Percentiles rank a stretch among this genome's conserved stretches.
These are phyloP conservation scores for Parastagonospora avenae DNA, from an alignment of 2,329 filamentous ascomycete genomes.

Conservation along the genomic window DNA sequence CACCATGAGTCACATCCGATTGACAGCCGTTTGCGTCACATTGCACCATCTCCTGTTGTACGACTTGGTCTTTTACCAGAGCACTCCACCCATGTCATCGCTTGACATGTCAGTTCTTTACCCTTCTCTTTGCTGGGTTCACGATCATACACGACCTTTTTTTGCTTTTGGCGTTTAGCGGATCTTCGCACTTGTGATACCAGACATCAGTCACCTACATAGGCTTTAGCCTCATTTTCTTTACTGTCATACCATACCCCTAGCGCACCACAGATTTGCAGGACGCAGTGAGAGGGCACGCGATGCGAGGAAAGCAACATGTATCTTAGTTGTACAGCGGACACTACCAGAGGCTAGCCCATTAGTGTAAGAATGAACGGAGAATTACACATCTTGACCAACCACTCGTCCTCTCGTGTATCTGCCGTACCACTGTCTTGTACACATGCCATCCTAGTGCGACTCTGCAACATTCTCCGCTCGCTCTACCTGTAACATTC, in stretches of 20 bases:
- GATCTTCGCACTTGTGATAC: constrained; percentile 41
- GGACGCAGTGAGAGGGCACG: constrained; percentile 2
- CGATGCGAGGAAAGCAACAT: constrained; percentile 8
- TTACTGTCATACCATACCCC: constrained; percentile 12
- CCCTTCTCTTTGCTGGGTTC: constrained; percentile 31
- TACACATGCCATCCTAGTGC: neutral
- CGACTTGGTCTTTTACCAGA: constrained; percentile 7
- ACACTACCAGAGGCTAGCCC: constrained; percentile 1
- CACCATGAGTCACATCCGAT: constrained; percentile 3
- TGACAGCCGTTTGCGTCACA: constrained; percentile 15
- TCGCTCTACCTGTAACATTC: neutral
- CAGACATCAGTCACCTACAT: constrained; percentile 45
- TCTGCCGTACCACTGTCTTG: too few species aligned
- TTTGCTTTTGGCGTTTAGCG: constrained; percentile 33
- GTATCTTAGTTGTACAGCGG: constrained; percentile 1
- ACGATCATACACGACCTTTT: constrained; percentile 35
- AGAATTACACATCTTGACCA: neutral
- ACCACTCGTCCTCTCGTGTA: neutral
- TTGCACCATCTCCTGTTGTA: constrained; percentile 13
- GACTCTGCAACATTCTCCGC: neutral
- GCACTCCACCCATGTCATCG: constrained; percentile 17
- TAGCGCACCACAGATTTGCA: neutral
- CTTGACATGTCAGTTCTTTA: constrained; percentile 19
- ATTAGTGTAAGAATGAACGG: constrained; percentile 1
- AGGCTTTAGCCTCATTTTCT: constrained; percentile 29